Base-by-base conservation (phyloP, 176 grass and related monocot species). In the Oryza coarctata region DNA sequence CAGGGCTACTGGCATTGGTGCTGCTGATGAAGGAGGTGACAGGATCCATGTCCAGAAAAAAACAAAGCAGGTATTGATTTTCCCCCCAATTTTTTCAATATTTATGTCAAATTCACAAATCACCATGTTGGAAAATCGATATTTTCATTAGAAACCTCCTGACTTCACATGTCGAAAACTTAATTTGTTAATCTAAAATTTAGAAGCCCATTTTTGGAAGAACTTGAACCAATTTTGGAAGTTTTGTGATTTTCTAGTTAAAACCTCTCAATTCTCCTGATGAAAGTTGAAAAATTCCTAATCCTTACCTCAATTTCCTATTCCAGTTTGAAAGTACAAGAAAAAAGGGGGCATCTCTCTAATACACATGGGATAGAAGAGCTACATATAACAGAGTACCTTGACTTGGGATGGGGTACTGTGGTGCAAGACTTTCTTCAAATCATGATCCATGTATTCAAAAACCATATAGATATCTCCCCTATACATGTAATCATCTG, bases 361-460 rank as follows among this genome's bases (percentile, higher is more conserved):
- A 5, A 25, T 25, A 60, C 55, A n/a, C 22, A 60, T 60, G 55
- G 7, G 55, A 60, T 60, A 35, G 12, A 32, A 64, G 55, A 43
- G 9, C 8, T 60, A 25, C 55, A 25, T 60, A 25, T 60, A 41
- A 50, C 70, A 45, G 39, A 85, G 36, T 81, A 89, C 87, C 87
- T 89, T 89, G 32, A 85, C 87, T 81, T 89, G 82, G 65, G 82
- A 76, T 76, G 82, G 77, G 32, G 29, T 64, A 70, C 82, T 89
- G 52, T 89, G 87, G 71, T 89, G 87, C 77, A 89, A 85, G 68
- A 85, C 77, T 85, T 84, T 84, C 82, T 89, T 94, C 86, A 94
- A 86, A 91, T 94, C 92, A 87, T 94, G 92, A 50, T 94, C 92
- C 92, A 94, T 94, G 40, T 91, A 91, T 88, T 94, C 92, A 84